Conservation (phyloP, 2,329 filamentous ascomycete species). For the Bipolaris victoriae region DNA sequence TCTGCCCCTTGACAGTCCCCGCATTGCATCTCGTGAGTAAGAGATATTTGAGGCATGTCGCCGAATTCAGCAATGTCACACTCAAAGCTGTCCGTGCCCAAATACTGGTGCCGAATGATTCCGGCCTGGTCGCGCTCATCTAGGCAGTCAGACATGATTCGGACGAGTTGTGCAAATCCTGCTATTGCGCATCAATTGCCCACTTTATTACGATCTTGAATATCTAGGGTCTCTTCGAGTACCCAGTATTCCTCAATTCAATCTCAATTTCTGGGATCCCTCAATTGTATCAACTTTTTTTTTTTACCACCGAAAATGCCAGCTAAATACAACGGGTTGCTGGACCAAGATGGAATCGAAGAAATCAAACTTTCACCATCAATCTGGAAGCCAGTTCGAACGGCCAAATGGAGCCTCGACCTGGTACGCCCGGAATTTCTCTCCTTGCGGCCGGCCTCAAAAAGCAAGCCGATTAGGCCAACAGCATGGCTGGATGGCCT, state of each 20-base stretch:
- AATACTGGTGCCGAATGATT: not conserved
- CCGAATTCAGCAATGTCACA: not conserved
- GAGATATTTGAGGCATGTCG: constrained; percentile 17
- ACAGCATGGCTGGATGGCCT: constrained; percentile 64
- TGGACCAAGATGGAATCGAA: constrained; percentile 36
- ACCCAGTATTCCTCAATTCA: not conserved
- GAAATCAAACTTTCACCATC: constrained; percentile 32
- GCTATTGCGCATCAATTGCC: not conserved
- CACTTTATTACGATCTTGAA: not conserved
- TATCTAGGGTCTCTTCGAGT: not conserved
- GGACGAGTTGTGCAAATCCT: not conserved
- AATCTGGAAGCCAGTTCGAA: constrained; percentile 36
- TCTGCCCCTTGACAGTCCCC: constrained; percentile 13
- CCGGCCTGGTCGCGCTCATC: not conserved
- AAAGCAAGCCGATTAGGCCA: constrained; percentile 28
- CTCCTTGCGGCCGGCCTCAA: constrained; percentile 25
- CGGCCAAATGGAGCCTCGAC: constrained; percentile 40
- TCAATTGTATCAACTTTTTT: not conserved
- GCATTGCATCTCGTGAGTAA: constrained; percentile 15
- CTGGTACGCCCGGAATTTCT: constrained; percentile 42
- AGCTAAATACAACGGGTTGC: constrained; percentile 34
- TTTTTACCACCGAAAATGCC: constrained; percentile 29
- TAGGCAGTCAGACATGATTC: not conserved
- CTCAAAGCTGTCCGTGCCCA: not conserved
- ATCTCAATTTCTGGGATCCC: not conserved